Evolutionary conservation across 1,284 basidiomycete species (phyloP), one percentile per base, ranked within the genome.

Genomic region (Apiotrichum siamense): DNA sequence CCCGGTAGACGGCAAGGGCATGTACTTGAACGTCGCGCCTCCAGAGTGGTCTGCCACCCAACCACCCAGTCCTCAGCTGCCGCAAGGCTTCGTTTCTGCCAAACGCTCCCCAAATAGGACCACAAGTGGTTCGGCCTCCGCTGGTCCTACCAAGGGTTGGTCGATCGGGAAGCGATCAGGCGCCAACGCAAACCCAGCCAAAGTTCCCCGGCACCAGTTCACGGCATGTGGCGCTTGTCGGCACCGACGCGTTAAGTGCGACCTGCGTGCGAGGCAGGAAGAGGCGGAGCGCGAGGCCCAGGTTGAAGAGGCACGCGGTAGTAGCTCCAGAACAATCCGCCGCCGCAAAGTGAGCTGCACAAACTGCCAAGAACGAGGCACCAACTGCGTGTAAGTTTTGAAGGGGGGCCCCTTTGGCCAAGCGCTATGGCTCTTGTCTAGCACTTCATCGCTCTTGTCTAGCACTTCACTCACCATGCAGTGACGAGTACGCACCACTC

Each of bases 141-240:
- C 15, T 15, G 13, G 20, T 25, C 23, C 11, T 11, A 9, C 6
- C 23, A 45, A 45, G 32, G 9, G 21, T 10, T 26, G 31, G 31
- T 12, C 32, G 6, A n/a, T 41, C 11, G 27, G 41, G 27, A 47
- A 47, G 20, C 38, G 38, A 7, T 27, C 29, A 5, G 35, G 36
- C 37, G 21, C 21, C 5, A n/a, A 7, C 6, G 39, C 39, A 7
- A 42, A 20, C 13, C n/a, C 39, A 4, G 41, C 49, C 49, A 87
- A 86, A 68, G 83, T 85, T 12, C 80, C 82, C 3, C 77, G 87
- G 44, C 85, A 86, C 62, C 87, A 88, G 63, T 88, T 87, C 74
- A 84, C 85, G 31, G 89, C 88, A 3, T 92, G 89, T 67, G 88
- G 88, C 45, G 88, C 88, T 32, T 93, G 89, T 73, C 83, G 88